Evolutionary conservation across 768 basidiomycete species (phyloP).

Genomic region (Antrodiella citrinella): DNA sequence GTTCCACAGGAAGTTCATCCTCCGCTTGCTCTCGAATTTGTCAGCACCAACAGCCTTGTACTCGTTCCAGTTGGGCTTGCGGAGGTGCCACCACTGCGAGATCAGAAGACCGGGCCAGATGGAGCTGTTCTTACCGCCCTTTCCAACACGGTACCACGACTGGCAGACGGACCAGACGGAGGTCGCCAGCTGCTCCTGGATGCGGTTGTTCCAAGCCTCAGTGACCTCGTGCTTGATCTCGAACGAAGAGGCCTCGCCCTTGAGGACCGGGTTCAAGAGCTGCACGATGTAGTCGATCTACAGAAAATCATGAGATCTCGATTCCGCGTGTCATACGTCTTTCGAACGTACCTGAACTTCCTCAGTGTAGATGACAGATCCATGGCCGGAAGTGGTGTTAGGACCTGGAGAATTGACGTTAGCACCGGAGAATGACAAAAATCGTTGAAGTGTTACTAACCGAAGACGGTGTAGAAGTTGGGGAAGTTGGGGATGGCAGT

Average conservation of each 20-base stretch:
- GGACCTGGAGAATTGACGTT: constrained; percentile 10
- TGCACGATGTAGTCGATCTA: constrained; percentile 12
- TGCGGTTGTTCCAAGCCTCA: constrained; percentile 20
- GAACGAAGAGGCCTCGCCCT: constrained; percentile 14
- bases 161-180: constrained; percentile 5
- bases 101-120: constrained; percentile 8
- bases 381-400: constrained; percentile 15
- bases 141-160: constrained; percentile 8
- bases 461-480: constrained; percentile 24
- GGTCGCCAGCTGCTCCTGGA: constrained; percentile 3
- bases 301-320: no score
- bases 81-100: constrained; percentile 8
- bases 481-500: constrained; percentile 28
- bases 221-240: constrained; percentile 11
- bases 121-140: constrained; percentile 9
- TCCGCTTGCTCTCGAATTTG: neutral
- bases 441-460: neutral
- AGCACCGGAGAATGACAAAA: neutral
- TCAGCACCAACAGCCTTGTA: constrained; percentile 3
- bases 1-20: no score
- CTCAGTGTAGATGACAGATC: constrained; percentile 15
- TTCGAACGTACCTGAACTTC: constrained; percentile 17
- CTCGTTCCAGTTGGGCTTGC: constrained; percentile 7
- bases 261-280: constrained; percentile 11
- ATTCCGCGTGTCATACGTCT: no score